Evolutionary conservation across 495 filamentous ascomycete species (phyloP).

Genomic region (Tuber calosporum): DNA sequence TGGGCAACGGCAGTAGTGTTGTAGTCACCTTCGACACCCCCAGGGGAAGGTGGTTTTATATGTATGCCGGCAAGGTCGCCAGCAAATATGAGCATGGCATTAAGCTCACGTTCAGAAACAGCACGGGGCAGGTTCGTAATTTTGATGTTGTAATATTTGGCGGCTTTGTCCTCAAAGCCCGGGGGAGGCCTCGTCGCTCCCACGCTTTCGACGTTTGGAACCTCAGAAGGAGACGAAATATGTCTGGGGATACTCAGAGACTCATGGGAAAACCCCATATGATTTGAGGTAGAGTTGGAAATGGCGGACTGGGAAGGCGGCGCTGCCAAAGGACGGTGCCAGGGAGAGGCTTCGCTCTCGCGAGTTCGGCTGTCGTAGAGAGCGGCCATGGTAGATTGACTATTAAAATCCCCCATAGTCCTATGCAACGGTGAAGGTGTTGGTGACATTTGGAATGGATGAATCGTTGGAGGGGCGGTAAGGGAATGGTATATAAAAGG

Average conservation of each 20-base stretch:
- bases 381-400: neutral
- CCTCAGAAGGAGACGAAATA: slow-evolving; percentile 33
- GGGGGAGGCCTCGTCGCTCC: slow-evolving; percentile 25
- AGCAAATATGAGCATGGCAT: slow-evolving; percentile 34
- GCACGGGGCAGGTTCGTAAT: slow-evolving; percentile 33
- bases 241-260: slow-evolving; percentile 19
- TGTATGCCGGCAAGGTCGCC: slow-evolving; percentile 31
- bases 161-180: slow-evolving; percentile 25
- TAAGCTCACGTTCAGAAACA: slow-evolving; percentile 32
- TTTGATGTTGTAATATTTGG: slow-evolving; percentile 26
- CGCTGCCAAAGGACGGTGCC: neutral
- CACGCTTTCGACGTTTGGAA: slow-evolving; percentile 23
- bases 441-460: neutral
- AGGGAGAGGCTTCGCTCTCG: neutral
- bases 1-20: slow-evolving; percentile 25
- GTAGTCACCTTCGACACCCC: slow-evolving; percentile 11
- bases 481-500: neutral
- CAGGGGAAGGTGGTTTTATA: slow-evolving; percentile 16
- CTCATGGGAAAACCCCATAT: neutral
- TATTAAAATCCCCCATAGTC: neutral
- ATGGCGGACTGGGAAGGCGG: neutral
- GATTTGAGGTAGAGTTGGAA: neutral
- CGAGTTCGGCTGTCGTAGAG: slow-evolving; percentile 2
- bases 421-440: slow-evolving; percentile 3
- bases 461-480: neutral